Base-by-base conservation (phyloP, 176 grass and related monocot species). In the Ananas comosus region DNA sequence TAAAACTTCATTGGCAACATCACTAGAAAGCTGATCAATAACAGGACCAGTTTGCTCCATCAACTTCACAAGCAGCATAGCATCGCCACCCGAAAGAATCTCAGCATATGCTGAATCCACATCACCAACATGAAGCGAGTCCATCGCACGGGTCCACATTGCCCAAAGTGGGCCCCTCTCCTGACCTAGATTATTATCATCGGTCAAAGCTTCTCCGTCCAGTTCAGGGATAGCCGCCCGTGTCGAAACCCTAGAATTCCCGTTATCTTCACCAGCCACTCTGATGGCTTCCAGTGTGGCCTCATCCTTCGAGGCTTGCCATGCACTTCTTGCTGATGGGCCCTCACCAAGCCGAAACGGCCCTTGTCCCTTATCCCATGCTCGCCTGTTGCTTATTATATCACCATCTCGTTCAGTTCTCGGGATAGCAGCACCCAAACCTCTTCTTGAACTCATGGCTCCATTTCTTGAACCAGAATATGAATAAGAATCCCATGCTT, bases 241-340 rank as follows among this genome's bases (percentile, higher is more conserved):
- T 65, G 76, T 64, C 48, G 63, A 57, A 51, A 69, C 77, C 63
- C 83, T 92, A 12, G 84, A 90, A 74, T 48, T 74, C 78, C 81
- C 88, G 77, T 92, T 97, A 79, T 97, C 93, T 76, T 97, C 93
- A 53, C 93, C 93, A 2, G 86, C 93, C 68, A 92, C 93, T 73
- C 93, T 70, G 54, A 97, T 97, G 48, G 93, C 93, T 90, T 97
- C 89, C 63, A 97, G 21, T 61, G 93, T 97, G 4, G 93, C 93
- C 80, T 97, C 93, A 81, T 97, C 93, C 81, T 92, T 97, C 2
- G 93, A 92, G 42, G 93, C 89, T 68, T 88, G 90, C 93, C 93
- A 97, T 71, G 90, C 93, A 83, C 86, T 92, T 74, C 93, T 85
- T 80, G 93, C 93, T 74, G 93, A 97, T 52, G 93, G 93, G 51